Evolutionary conservation across 2,329 filamentous ascomycete species (phyloP), one percentile per base, ranked within the genome.

Genomic region (Pseudopithomyces maydicus): DNA sequence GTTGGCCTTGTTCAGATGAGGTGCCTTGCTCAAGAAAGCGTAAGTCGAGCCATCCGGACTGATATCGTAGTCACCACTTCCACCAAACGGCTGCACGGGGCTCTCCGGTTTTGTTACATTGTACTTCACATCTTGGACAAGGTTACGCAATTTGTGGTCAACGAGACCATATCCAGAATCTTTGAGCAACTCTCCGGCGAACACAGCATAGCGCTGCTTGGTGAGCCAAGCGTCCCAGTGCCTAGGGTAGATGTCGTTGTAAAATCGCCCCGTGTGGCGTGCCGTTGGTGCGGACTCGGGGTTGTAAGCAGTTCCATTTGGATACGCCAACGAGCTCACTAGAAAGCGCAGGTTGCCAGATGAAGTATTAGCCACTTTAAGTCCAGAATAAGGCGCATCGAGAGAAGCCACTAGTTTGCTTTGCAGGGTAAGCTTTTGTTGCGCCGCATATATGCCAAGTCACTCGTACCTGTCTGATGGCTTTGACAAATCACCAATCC

Each of bases 211-310:
- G 59, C 84, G 86, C 68, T 91, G 86, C 52, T 87, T 84, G 1
- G 84, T 86, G 33, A 87, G 80, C 79, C 90, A 96, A 5, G 82
- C 76, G 71, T 96, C 91, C 91, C 91, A 96, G 70, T 96, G 90
- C 23, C 91, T 86, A 26, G 90, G 88, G 69, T 90, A 95, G 36
- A 92, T 84, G 57, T 85, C 86, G 20, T 85, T 85, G 74, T 95
- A 95, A 33, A 91, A 83, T 67, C 85, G 87, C 19, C 85, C 91
- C 3, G 85, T 85, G 41, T 88, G 88, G 22, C 81, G 74, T 0
- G 85, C 78, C 64, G 84, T 85, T 54, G 83, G 78, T 41, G 85
- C 86, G 4, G 81, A 79, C 44, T 87, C 82, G 6, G 85, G 79
- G 72, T 90, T 90, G 76, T 88, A 88, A 36, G 94, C 83, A 3